Percentiles rank a stretch among this genome's conserved stretches.
Conservation (phyloP, 2,329 filamentous ascomycete species). For the Lachnellula subtilissima region DNA sequence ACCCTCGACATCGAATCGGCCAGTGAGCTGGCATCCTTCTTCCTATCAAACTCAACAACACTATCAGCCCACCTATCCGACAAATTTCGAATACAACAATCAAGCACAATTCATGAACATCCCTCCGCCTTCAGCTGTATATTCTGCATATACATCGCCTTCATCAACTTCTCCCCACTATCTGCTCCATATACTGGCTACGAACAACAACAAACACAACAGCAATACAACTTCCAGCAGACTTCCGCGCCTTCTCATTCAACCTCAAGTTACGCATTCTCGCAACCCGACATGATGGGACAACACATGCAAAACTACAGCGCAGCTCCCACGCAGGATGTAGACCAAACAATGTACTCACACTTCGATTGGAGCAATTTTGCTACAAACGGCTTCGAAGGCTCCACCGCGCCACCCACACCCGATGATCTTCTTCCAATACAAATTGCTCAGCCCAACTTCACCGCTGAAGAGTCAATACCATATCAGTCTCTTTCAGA, state of each 20-base stretch:
- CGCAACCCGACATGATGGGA: conserved; percentile 12
- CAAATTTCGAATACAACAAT: conserved; percentile 34
- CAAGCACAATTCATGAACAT: conserved; percentile 21
- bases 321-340: conserved; percentile 12
- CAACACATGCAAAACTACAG: conserved; percentile 12
- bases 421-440: conserved; percentile 52
- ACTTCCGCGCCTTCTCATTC: conserved; percentile 8
- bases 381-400: conserved; percentile 40
- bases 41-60: conserved; percentile 40
- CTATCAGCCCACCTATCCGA: conserved; percentile 32
- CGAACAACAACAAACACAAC: conserved; percentile 24
- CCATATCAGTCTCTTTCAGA: conserved; percentile 48
- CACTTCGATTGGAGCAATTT: conserved; percentile 44
- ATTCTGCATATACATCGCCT: conserved; percentile 56
- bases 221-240: conserved; percentile 17
- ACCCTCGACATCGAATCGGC: conserved; percentile 43
- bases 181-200: conserved; percentile 40
- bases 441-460: conserved; percentile 43
- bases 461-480: conserved; percentile 46
- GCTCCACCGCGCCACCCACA: conserved; percentile 51
- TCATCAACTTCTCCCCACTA: conserved; percentile 48
- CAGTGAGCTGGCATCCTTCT: conserved; percentile 72
- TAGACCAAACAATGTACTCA: conserved; percentile 27
- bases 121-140: conserved; percentile 46
- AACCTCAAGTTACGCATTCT: conserved; percentile 10